Conservation (phyloP, 2,329 filamentous ascomycete genomes). For the Aspergillus candidus region DNA sequence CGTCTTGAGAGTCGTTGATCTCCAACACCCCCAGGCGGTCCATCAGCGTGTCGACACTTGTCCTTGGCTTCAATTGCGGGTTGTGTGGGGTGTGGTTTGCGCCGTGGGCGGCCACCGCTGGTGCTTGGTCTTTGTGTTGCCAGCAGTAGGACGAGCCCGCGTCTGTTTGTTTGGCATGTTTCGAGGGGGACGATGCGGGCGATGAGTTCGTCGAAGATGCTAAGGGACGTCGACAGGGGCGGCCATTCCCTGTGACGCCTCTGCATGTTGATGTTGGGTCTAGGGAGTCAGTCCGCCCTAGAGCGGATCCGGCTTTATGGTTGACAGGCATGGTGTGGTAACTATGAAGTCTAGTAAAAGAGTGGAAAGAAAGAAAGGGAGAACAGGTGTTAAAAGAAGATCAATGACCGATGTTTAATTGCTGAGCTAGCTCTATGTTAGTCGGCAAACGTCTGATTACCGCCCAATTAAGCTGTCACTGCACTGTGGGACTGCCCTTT, state of each 20-base stretch:
- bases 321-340: conserved; percentile 53
- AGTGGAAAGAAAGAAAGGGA: no score
- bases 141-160: conserved; percentile 66
- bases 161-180: conserved; percentile 21
- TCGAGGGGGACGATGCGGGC: conserved; percentile 19
- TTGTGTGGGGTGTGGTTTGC: conserved; percentile 26
- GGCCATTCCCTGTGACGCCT: conserved; percentile 76
- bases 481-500: no score
- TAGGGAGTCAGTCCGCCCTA: conserved; percentile 76
- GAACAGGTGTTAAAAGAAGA: neutral
- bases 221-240: conserved; percentile 71
- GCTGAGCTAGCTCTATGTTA: no score
- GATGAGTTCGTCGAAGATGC: conserved; percentile 39
- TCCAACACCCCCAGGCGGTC: conserved; percentile 72
- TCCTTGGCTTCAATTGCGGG: conserved; percentile 57
- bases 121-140: conserved; percentile 88
- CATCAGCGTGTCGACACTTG: conserved; percentile 81
- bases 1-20: conserved; percentile 40
- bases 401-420: conserved; percentile 1
- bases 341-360: neutral
- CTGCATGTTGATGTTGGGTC: conserved; percentile 78
- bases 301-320: conserved; percentile 72
- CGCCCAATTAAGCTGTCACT: no score
- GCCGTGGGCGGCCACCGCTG: conserved; percentile 3
- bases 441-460: no score